phyloP scores from a whole-genome alignment of 2,329 filamentous ascomycete genomes.

The Daldinia sp. region DNA sequence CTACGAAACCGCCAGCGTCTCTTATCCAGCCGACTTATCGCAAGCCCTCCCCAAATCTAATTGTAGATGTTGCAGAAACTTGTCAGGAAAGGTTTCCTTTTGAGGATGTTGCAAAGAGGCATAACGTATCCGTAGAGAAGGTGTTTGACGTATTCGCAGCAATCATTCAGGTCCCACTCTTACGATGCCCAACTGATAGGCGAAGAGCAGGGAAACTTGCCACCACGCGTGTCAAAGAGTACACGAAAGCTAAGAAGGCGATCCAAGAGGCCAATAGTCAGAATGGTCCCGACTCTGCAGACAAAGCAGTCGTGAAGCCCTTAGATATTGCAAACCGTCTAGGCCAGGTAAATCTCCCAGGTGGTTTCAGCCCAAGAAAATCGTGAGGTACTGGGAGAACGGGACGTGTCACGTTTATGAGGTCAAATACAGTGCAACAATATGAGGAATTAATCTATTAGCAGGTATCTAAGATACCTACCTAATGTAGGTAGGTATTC shows the following conservation, averaged over 20 bases:
- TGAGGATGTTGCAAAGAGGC: slow-evolving; percentile 54
- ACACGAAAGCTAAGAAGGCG: slow-evolving; percentile 53
- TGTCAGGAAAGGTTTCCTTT: slow-evolving; percentile 57
- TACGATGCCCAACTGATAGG: slow-evolving; percentile 56
- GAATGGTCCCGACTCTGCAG: background rate
- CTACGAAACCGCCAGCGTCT: slow-evolving; percentile 38
- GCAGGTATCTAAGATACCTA: too few species aligned
- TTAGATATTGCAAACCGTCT: slow-evolving; percentile 39
- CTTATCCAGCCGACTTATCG: slow-evolving; percentile 45
- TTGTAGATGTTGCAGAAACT: slow-evolving; percentile 60
- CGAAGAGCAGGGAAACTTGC: slow-evolving; percentile 53
- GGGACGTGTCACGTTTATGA: background rate
- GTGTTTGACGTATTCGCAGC: slow-evolving; percentile 58
- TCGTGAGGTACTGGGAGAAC: background rate
- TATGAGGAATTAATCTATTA: background rate
- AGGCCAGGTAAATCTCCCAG: slow-evolving; percentile 39
- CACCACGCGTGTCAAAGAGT: slow-evolving; percentile 53
- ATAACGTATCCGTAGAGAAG: slow-evolving; percentile 53
- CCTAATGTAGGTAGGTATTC: slow-evolving; percentile 21
- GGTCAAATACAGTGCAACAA: background rate
- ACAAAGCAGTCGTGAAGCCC: slow-evolving; percentile 24
- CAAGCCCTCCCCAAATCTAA: slow-evolving; percentile 51
- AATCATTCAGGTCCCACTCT: slow-evolving; percentile 57
- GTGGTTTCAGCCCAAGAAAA: slow-evolving; percentile 31
- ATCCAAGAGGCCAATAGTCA: slow-evolving; percentile 34